Conservation (phyloP, 208 protist genomes). For the Trypanosoma mega region DNA sequence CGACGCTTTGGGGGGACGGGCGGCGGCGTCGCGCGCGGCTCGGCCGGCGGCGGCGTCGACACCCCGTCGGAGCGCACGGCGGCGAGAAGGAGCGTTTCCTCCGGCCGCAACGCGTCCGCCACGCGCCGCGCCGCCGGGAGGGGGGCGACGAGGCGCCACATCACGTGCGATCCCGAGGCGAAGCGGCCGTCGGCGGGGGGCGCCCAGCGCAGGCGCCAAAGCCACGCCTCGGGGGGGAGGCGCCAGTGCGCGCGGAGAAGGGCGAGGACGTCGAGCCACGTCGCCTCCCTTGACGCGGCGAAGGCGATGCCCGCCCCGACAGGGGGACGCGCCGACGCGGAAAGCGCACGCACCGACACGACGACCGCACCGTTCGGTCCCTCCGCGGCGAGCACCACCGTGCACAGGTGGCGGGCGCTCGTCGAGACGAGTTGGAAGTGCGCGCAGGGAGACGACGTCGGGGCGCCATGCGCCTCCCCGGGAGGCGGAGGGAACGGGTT, state of each 20-base stretch:
- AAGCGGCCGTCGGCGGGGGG: background rate
- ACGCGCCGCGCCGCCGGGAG: background rate
- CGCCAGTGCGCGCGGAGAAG: background rate
- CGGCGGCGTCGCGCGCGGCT: no score
- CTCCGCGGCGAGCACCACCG: background rate
- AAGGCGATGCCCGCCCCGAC: slow-evolving; percentile 11
- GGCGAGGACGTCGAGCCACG: slow-evolving; percentile 20
- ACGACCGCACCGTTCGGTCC: slow-evolving; percentile 1
- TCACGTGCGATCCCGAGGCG: background rate
- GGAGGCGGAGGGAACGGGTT: no score
- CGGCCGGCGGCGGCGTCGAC: background rate
- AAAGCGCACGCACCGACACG: slow-evolving; percentile 8
- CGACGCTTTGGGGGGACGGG: background rate
- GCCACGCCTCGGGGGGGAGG: background rate
- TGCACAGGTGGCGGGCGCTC: slow-evolving; percentile 21
- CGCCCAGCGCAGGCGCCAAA: slow-evolving; percentile 19
- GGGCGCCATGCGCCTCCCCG: no score
- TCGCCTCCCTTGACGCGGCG: slow-evolving; percentile 19
- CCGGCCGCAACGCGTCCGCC: background rate
- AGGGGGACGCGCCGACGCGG: background rate
- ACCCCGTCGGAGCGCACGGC: background rate
- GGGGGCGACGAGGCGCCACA: background rate
- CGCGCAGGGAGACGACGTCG: background rate
- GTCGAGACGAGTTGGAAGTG: slow-evolving; percentile 23
- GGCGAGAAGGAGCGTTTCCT: background rate